Evolutionary conservation across 139 green algal species (phyloP), one percentile per base, ranked within the genome.

Genomic region (Micromonas commoda): DNA sequence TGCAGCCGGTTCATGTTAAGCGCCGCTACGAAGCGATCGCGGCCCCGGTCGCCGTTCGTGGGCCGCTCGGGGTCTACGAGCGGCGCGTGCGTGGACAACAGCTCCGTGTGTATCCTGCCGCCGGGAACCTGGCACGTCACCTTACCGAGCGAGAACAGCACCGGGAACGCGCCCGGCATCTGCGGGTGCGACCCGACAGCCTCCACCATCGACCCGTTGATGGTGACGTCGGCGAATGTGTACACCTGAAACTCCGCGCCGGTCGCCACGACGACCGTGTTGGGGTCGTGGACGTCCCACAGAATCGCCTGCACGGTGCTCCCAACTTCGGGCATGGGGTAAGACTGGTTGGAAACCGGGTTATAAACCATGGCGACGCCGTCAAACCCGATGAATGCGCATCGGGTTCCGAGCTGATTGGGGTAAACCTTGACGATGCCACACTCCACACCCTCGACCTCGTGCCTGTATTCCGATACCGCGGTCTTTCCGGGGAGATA

Each of bases 391-490:
- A 88, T 84, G 66, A 92, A 89, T 24, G 93, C 68, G 54, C 90
- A 51, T 28, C 87, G 83, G 0, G 85, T 85, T 37, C 89, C 91
- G 0, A 69, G 54, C 2, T n/a, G n/a, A n/a, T n/a, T n/a, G n/a
- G 85, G 76, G 73, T 91, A 88, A 5, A 86, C 84, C 38, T 82
- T 88, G 4, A 92, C 34, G 3, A 75, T 69, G n/a, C n/a, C n/a
- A n/a, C n/a, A n/a, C 19, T 21, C 74, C 57, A 93, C 85, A 69
- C 54, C 85, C 52, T 86, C 83, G 13, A 76, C 79, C 1, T 39
- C 80, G 77, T 92, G 89, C 0, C 77, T 78, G 77, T 84, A 94
- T 79, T 94, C 85, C 73, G 91, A 92, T 9, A 92, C 51, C 19
- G 67, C 51, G 16, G 65, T 64, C 45, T 37, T 53, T 33, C 60